Evolutionary conservation across 441 rosid genomes (phyloP).

Genomic region (Jatropha podagrica): DNA sequence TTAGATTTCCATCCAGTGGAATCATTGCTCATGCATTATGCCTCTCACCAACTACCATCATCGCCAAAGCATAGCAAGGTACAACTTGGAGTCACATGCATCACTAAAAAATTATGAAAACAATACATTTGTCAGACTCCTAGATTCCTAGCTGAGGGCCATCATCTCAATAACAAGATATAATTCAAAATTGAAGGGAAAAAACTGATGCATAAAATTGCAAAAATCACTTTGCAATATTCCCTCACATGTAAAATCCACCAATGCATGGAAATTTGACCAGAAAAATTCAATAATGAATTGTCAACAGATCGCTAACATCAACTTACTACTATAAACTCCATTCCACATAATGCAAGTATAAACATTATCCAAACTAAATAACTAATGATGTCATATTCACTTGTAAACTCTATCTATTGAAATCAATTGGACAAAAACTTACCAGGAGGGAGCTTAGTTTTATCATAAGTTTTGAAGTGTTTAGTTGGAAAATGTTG

Average conservation of each 20-base stretch:
- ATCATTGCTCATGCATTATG: not conserved
- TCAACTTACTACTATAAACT: not conserved
- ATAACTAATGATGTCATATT: not conserved
- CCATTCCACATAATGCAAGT: not conserved
- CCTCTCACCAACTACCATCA: not conserved
- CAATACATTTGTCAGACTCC: not conserved
- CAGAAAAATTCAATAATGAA: not conserved
- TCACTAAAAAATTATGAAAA: not conserved
- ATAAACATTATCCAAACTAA: not conserved
- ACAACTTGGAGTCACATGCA: not conserved
- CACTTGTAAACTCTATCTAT: not conserved
- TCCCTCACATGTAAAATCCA: not conserved
- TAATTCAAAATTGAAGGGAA: not conserved
- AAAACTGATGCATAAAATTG: not conserved
- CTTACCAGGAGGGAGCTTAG: slow-evolving; percentile 86
- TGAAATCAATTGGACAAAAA: slow-evolving; percentile 16
- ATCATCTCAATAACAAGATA: not conserved
- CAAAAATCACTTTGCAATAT: not conserved
- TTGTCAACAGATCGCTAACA: slow-evolving; percentile 5
- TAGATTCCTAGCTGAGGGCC: not conserved
- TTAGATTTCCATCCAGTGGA: slow-evolving; percentile 3
- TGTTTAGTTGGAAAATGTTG: slow-evolving; percentile 51
- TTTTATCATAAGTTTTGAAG: slow-evolving; percentile 56
- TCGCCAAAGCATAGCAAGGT: not conserved
- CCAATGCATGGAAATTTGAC: not conserved